These are phyloP conservation scores for Phytophthora brassicae DNA, from an alignment of 352 stramenopile genomes.

Conservation along the genomic window DNA sequence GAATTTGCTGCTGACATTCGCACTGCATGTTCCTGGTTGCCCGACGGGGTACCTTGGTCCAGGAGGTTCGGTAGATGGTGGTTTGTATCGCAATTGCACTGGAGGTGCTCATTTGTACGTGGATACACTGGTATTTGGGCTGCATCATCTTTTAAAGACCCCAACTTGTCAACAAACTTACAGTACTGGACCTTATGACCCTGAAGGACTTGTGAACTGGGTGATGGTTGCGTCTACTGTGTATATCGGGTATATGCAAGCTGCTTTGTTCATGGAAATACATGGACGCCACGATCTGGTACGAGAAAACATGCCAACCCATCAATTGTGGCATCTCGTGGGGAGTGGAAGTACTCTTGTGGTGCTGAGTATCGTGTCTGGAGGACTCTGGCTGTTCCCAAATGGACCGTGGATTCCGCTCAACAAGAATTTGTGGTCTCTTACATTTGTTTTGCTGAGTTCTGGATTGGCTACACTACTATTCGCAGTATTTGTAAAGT, in stretches of 20 bases:
- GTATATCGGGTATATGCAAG: slow-evolving; percentile 68
- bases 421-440: slow-evolving; percentile 88
- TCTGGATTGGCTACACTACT: slow-evolving; percentile 38
- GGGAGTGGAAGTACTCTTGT: slow-evolving; percentile 14
- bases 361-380: slow-evolving; percentile 8
- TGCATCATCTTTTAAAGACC: slow-evolving; percentile 59
- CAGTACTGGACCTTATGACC: slow-evolving; percentile 66
- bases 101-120: slow-evolving; percentile 78
- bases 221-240: slow-evolving; percentile 60
- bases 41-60: slow-evolving; percentile 76
- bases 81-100: slow-evolving; percentile 61
- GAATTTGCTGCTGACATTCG: slow-evolving; percentile 61
- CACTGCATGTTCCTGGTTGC: slow-evolving; percentile 60
- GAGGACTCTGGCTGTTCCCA: slow-evolving; percentile 33
- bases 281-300: neutral
- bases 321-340: slow-evolving; percentile 5
- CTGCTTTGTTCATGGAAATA: slow-evolving; percentile 26
- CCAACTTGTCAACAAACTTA: slow-evolving; percentile 64
- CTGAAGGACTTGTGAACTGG: slow-evolving; percentile 80
- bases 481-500: slow-evolving; percentile 28
- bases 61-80: slow-evolving; percentile 50
- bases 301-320: neutral
- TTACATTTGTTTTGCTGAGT: slow-evolving; percentile 63
- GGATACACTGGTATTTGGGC: slow-evolving; percentile 61
- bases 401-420: slow-evolving; percentile 51